Evolutionary conservation across 1,284 basidiomycete species (phyloP).

Genomic region (Moesziomyces globuligerus): DNA sequence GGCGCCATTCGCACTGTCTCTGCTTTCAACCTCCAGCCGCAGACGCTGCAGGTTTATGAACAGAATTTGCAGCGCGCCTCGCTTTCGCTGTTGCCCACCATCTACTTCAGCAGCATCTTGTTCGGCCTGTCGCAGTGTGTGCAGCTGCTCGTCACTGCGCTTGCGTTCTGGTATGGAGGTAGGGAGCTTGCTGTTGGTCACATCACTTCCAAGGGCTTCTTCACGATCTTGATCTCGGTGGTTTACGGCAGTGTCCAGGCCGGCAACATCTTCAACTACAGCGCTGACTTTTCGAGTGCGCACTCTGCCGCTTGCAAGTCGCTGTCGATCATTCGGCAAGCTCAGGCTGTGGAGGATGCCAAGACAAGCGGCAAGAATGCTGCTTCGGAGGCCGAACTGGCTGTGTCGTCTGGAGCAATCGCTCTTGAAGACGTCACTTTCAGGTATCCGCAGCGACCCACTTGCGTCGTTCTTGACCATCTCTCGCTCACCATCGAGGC

Average conservation of each 20-base stretch:
- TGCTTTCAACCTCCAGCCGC: slow-evolving; percentile 73
- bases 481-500: slow-evolving; percentile 71
- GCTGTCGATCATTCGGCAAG: slow-evolving; percentile 67
- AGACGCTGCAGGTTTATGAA: slow-evolving; percentile 51
- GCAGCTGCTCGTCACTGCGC: slow-evolving; percentile 81
- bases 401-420: slow-evolving; percentile 43
- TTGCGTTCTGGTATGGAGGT: slow-evolving; percentile 87
- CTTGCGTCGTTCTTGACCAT: slow-evolving; percentile 51
- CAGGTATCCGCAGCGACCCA: slow-evolving; percentile 89
- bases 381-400: slow-evolving; percentile 53
- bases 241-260: slow-evolving; percentile 51
- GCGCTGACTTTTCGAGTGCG: slow-evolving; percentile 89
- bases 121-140: slow-evolving; percentile 82
- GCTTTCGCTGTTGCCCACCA: slow-evolving; percentile 14
- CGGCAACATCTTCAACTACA: slow-evolving; percentile 79
- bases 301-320: slow-evolving; percentile 80
- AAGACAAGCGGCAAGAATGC: too few relatives aligned
- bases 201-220: slow-evolving; percentile 73
- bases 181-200: slow-evolving; percentile 73
- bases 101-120: slow-evolving; percentile 76
- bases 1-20: slow-evolving; percentile 91
- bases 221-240: slow-evolving; percentile 47
- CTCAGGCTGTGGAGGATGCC: background rate
- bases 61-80: slow-evolving; percentile 21
- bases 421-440: slow-evolving; percentile 83